A percentile compares a stretch with the other conserved stretches of the same genome.
Conservation (phyloP, 2,329 filamentous ascomycete species). For the Setomelanomma holmii region DNA sequence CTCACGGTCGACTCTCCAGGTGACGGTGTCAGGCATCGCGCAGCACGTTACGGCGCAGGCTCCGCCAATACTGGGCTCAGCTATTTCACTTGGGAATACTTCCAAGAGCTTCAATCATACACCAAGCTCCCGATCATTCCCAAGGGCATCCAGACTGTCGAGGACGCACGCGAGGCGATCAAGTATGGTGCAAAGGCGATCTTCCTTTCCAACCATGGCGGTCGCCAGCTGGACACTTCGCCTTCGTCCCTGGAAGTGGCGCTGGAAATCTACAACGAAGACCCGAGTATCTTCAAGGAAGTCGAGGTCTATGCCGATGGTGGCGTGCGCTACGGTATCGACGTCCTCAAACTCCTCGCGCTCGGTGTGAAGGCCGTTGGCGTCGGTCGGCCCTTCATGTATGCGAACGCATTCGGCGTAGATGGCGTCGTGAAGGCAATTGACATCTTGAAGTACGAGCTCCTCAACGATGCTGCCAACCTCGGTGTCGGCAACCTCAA, state of each 20-base stretch:
- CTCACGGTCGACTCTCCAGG: slow-evolving; percentile 52
- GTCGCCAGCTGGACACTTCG: slow-evolving; percentile 53
- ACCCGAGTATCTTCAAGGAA: slow-evolving; percentile 48
- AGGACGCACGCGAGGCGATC: slow-evolving; percentile 48
- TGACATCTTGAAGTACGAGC: slow-evolving; percentile 59
- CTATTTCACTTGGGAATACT: slow-evolving; percentile 45
- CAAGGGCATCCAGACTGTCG: slow-evolving; percentile 51
- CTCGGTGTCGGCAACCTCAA: slow-evolving; percentile 40
- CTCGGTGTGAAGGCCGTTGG: slow-evolving; percentile 52
- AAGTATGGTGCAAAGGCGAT: slow-evolving; percentile 48
- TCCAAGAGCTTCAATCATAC: slow-evolving; percentile 45
- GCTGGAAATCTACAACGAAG: slow-evolving; percentile 72
- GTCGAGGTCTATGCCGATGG: slow-evolving; percentile 52
- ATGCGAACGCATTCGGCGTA: slow-evolving; percentile 63
- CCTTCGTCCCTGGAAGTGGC: slow-evolving; percentile 77
- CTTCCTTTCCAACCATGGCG: slow-evolving; percentile 53
- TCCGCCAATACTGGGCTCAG: slow-evolving; percentile 40
- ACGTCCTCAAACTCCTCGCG: slow-evolving; percentile 49
- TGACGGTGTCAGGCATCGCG: slow-evolving; percentile 47
- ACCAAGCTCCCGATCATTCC: slow-evolving; percentile 49
- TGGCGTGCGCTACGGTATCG: slow-evolving; percentile 50
- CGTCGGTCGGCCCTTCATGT: slow-evolving; percentile 60
- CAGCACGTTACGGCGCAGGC: slow-evolving; percentile 40
- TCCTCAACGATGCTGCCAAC: slow-evolving; percentile 48
- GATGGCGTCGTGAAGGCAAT: slow-evolving; percentile 66